Conservation (phyloP, 169 alveolate species). For the Theileria orientalis region DNA sequence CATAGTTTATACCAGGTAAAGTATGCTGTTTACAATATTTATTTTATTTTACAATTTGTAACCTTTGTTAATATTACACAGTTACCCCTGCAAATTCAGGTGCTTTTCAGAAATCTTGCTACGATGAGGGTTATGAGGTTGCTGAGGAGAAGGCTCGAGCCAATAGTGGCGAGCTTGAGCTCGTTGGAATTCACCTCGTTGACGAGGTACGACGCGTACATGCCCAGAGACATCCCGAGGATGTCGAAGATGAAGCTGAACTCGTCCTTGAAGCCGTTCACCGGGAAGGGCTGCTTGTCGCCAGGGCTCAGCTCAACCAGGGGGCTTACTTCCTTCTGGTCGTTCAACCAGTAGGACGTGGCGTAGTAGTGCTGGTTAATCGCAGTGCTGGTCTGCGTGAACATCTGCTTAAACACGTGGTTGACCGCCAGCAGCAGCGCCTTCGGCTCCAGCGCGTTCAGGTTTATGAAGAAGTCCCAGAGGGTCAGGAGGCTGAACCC, state of each 20-base stretch:
- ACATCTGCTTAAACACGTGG: conserved; percentile 43
- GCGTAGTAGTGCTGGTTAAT: conserved; percentile 29
- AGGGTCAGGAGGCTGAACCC: conserved; percentile 36
- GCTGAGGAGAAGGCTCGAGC: neutral
- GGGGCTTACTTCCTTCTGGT: no score
- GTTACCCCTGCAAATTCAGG: no score
- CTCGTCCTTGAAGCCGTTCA: neutral
- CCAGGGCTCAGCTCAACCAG: no score
- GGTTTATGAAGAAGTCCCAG: conserved; percentile 23
- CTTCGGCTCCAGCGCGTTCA: conserved; percentile 24
- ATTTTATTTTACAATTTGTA: no score
- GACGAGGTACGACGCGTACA: conserved; percentile 14
- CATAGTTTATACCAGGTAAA: no score
- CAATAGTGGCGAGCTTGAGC: neutral
- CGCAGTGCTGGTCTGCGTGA: conserved; percentile 38
- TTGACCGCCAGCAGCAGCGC: conserved; percentile 11
- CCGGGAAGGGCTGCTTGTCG: no score
- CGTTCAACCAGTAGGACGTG: conserved; percentile 33
- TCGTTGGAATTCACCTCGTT: neutral
- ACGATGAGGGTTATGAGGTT: neutral
- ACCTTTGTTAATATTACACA: no score
- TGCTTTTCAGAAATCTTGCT: neutral
- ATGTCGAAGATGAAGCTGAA: conserved; percentile 56
- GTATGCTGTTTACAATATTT: no score
- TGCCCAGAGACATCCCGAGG: conserved; percentile 55